phyloP scores from a whole-genome alignment of 768 basidiomycete genomes.

The Xerocomus spinulosus region DNA sequence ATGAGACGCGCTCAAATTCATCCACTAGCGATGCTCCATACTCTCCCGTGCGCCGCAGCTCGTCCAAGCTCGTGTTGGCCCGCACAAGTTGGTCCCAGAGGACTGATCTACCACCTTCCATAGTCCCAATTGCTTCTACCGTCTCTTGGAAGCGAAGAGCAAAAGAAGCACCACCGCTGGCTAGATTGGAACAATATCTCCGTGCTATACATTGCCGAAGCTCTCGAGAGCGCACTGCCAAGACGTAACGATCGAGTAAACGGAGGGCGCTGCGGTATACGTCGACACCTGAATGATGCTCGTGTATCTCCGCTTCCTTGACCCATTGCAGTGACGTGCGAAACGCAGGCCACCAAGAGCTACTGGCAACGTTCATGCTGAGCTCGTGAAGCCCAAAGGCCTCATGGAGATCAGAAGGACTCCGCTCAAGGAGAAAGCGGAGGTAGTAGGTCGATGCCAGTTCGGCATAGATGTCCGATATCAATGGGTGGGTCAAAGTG shows the following conservation, averaged over 20 bases:
- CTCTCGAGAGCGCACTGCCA: constrained; percentile 12
- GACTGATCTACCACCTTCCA: constrained; percentile 32
- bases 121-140: constrained; percentile 26
- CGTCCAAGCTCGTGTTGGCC: constrained; percentile 23
- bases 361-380: constrained; percentile 13
- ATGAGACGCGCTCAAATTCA: constrained; percentile 19
- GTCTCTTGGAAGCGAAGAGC: constrained; percentile 20
- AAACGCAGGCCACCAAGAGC: constrained; percentile 17
- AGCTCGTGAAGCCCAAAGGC: constrained; percentile 25
- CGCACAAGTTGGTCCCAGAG: constrained; percentile 33
- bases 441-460: constrained; percentile 22
- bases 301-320: constrained; percentile 16
- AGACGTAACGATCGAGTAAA: constrained; percentile 18
- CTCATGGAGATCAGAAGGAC: constrained; percentile 18
- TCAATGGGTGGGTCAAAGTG: constrained; percentile 16
- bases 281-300: constrained; percentile 27
- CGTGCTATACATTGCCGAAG: constrained; percentile 16
- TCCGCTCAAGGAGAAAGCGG: constrained; percentile 20
- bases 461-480: constrained; percentile 23
- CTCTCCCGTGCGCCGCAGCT: constrained; percentile 19
- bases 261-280: constrained; percentile 27
- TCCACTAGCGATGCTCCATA: constrained; percentile 16
- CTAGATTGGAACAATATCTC: constrained; percentile 14
- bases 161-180: constrained; percentile 26
- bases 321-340: constrained; percentile 22